Evolutionary conservation across 2,329 filamentous ascomycete genomes (phyloP), one percentile per base, ranked within the genome.

Genomic region (Metarhizium album): DNA sequence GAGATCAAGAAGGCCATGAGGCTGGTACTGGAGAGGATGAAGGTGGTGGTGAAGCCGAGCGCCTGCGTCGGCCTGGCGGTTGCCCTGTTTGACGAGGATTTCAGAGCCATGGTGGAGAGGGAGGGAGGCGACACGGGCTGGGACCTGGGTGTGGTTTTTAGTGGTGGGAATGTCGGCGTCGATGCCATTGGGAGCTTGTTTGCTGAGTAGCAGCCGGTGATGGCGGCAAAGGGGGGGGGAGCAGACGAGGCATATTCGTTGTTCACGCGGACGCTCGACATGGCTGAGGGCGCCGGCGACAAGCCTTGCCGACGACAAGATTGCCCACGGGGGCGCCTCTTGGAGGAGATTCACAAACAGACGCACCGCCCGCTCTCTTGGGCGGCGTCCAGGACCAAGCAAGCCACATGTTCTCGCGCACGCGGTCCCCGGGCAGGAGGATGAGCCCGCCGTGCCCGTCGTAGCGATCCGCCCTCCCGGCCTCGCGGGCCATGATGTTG

Each of bases 1-100:
- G 81, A 95, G 73, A 96, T 97, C 64, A 76, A 78, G 60, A 75
- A 73, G 22, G 86, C 90, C 13, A 77, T 95, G 78, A 71, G 78
- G 54, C 67, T 97, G 54, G 84, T 95, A 33, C 71, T 90, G 55
- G 91, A 97, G 77, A 73, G 90, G 52, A 82, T 93, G 75, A 96
- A 97, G 79, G 71, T 95, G 45, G 82, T 96, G 22, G 82, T 96
- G 13, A 91, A 97, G 74, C 91, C 91, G 22, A 90, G 85, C 67
- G 81, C 86, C 0, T 89, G 84, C 2, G 90, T 96, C n/a, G 80
- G 82, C 1, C 66, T 97, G 53, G 93, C 91, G 0, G 86, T 87
- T 7, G 84, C 83, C 48, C 70, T 97, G 57, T 96, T 81, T 57
- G 86, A 95, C 64, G 87, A 94, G 67, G 87, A 90, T 3, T 96